Evolutionary conservation across 495 filamentous ascomycete genomes (phyloP), one percentile per base, ranked within the genome.

Genomic region (Immersiella caudata): DNA sequence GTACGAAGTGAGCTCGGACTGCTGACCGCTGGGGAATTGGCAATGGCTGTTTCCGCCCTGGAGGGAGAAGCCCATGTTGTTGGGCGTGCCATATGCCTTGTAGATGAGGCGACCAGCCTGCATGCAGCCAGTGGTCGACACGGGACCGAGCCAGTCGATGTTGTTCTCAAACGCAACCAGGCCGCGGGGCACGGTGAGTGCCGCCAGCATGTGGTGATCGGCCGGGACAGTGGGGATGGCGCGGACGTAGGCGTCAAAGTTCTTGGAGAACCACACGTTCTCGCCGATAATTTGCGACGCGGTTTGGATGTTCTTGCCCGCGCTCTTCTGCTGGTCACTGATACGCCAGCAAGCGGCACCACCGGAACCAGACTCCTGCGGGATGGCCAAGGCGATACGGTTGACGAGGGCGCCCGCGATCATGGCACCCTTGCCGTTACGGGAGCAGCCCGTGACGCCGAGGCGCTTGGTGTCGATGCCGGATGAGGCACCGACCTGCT

Each of bases 261-360:
- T 70, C 58, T 74, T 67, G 64, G 77, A 79, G 75, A 85, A 84
- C 83, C 83, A 86, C 6, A 80, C 78, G 72, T 86, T 82, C 78
- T 86, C 83, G 21, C 73, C 72, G 7, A 86, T 71, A 72, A 86
- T 83, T 72, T 85, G 74, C 49, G 64, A 58, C 11, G 81, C 82
- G 2, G 82, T 86, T 77, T 86, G 83, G 77, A 86, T 84, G 75
- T 84, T 85, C 73, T 79, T 75, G 22, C 83, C 83, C 14, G 71
- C 54, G 67, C 68, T 63, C 52, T 83, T 78, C 63, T 83, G 72
- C 35, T 65, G 65, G 71, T 85, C 84, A 16, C 78, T 80, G 69
- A 86, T 81, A 67, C 83, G 80, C 83, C 83, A 86, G 79, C 82
- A 85, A 16, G 83, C 83, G 2, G 82, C 78, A 24, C 83, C 82